Conservation (phyloP, 2,329 filamentous ascomycete species). For the Penicillium sp. region DNA sequence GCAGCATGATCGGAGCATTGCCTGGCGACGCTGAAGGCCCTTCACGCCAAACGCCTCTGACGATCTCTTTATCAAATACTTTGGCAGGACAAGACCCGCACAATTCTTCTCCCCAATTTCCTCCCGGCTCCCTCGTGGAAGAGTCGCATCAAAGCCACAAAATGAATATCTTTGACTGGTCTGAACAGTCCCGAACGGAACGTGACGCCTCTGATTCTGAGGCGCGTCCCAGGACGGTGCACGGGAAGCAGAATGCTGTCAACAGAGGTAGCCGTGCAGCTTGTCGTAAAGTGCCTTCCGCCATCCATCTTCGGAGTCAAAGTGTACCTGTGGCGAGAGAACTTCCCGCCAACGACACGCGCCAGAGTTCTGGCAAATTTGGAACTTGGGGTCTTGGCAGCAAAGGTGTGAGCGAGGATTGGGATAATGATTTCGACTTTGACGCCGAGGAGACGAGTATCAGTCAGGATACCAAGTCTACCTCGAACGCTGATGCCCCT, state of each 20-base stretch:
- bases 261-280: constrained; percentile 56
- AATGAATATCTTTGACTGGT: constrained; percentile 64
- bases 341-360: constrained; percentile 47
- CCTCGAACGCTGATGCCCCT: constrained; percentile 6
- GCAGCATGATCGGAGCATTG: constrained; percentile 30
- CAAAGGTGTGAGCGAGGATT: constrained; percentile 66
- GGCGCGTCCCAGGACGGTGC: constrained; percentile 60
- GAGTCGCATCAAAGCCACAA: constrained; percentile 41
- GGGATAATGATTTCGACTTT: constrained; percentile 68
- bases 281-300: constrained; percentile 57
- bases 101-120: constrained; percentile 3
- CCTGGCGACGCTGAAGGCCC: constrained; percentile 22
- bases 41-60: constrained; percentile 5
- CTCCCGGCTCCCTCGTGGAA: constrained; percentile 9
- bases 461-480: neutral
- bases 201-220: constrained; percentile 54
- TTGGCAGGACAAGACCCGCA: neutral
- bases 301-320: constrained; percentile 63
- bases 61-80: constrained; percentile 8
- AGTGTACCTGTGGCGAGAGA: constrained; percentile 61
- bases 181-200: constrained; percentile 56
- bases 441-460: constrained; percentile 47
- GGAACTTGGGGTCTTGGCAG: constrained; percentile 66
- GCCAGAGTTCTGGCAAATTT: constrained; percentile 57
- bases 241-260: constrained; percentile 61